These are phyloP conservation scores for Grosmannia clavigera DNA, from an alignment of 2,329 filamentous ascomycete genomes.

Conservation along the genomic window DNA sequence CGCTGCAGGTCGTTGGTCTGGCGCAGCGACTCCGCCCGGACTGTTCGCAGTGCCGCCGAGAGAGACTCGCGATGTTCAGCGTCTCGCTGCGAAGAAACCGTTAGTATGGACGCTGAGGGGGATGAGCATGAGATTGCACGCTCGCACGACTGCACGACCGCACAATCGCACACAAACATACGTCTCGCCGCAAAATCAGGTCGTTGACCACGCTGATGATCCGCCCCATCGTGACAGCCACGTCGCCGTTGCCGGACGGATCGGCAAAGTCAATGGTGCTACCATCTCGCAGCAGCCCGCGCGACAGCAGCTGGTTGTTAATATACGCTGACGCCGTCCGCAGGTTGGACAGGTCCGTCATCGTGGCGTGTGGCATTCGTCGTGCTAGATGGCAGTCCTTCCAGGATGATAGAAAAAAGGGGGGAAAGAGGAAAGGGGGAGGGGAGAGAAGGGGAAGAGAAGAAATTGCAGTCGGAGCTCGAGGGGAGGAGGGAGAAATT, in stretches of 20 bases:
- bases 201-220: slow-evolving; percentile 94
- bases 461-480: too few relatives aligned
- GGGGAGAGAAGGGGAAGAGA: neutral
- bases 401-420: too few relatives aligned
- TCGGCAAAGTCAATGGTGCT: slow-evolving; percentile 72
- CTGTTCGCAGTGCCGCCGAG: slow-evolving; percentile 60
- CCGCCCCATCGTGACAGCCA: slow-evolving; percentile 50
- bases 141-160: neutral
- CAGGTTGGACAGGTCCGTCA: slow-evolving; percentile 49
- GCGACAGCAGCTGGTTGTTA: slow-evolving; percentile 57
- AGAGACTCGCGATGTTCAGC: slow-evolving; percentile 78
- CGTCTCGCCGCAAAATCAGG: slow-evolving; percentile 77
- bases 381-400: too few relatives aligned
- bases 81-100: slow-evolving; percentile 52
- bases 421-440: neutral
- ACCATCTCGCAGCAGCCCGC: slow-evolving; percentile 54
- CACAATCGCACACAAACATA: slow-evolving; percentile 30
- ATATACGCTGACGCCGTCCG: slow-evolving; percentile 58
- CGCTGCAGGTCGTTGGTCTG: slow-evolving; percentile 57
- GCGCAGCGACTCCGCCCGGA: slow-evolving; percentile 64
- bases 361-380: slow-evolving; percentile 14
- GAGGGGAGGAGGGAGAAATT: too few relatives aligned
- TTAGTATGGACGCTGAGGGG: neutral
- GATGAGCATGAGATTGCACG: neutral
- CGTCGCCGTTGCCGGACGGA: slow-evolving; percentile 49